Evolutionary conservation across 2,329 filamentous ascomycete species (phyloP), one percentile per base, ranked within the genome.

Genomic region (Alternaria burnsii): DNA sequence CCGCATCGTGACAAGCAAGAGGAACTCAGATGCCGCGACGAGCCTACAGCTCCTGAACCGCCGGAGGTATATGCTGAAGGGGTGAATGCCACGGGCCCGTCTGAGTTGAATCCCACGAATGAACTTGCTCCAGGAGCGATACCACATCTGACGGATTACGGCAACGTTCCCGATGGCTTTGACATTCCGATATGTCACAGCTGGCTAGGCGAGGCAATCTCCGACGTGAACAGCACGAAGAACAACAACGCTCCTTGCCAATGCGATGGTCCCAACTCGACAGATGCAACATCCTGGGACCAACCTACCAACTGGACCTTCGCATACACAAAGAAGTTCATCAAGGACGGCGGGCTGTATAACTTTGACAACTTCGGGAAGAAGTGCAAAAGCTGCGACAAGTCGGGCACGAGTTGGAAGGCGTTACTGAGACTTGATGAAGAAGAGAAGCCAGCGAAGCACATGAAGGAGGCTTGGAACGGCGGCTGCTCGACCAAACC

Each of bases 251-350:
- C 44, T 20, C 44, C 44, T 10, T 48, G 44, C 28, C 28, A 16
- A n/a, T 55, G 52, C 41, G 52, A 55, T 28, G 8, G 40, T 32
- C 40, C 40, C 2, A 34, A 28, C 7, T 38, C n/a, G 16, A 43
- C 18, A 9, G 16, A 32, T 12, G 30, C 8, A 36, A 10, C 26
- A 4, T 32, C 38, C 11, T 55, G 52, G 52, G 16, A 12, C 3
- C 5, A 34, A 4, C 40, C 52, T 7, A 55, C 20, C 14, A 55
- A 55, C 52, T 55, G 41, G 38, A 55, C 52, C 1, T 34, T 55
- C 28, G 40, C 26, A 30, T 44, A 44, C 2, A 55, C 52, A 18
- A 42, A 55, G 41, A n/a, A 46, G 2, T 46, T 46, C 3, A 22
- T 55, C 38, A 55, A 32, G 22, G 52, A 55, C 18, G 14, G 46